Base-by-base conservation (phyloP, 2,329 filamentous ascomycete species). In the Fusarium sulawesiense region DNA sequence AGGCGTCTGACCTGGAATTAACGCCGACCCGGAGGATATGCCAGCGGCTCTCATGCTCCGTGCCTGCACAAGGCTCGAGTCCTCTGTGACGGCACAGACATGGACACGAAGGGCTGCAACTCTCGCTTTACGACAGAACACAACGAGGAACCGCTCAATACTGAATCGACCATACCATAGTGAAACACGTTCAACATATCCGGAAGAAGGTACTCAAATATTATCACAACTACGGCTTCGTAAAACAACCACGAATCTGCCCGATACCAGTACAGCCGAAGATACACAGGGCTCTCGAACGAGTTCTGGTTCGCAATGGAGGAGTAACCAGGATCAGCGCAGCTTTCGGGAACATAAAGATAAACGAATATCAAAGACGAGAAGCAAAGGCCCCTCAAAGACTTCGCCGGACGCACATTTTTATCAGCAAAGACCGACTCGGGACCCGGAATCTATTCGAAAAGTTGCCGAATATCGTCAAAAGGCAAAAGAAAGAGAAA, bases 21-120 rank as follows among this genome's bases (percentile, higher is more conserved):
- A 66, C 46, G 64, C 66, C 71, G 68, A 74, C 47, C 57, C 55
- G 72, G 62, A 64, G 64, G 61, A 70, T 61, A 76, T 77, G 74
- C 64, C 64, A 64, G 61, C 64, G 63, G 75, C 70, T 60, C 66
- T 66, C 42, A 66, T 72, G 51, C 71, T 64, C 59, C 75, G 75
- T 57, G 66, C 71, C 60, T 71, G 65, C 60, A 49, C 64, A 58
- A 75, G 74, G 72, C 68, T 74, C 56, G 57, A 70, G 56, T 50
- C 59, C 60, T 64, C 66, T 29, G 49, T 64, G 41, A 63, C 46
- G 54, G 40, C 68, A 37, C 54, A 60, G 47, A 34, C 55, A 56
- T 73, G 68, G 66, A 64, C 60, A 63, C 60, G 58, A 68, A 64
- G 68, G 48, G 57, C 63, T 45, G 51, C 56, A 32, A 64, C 68